Conservation (phyloP, 371 early-diverging fungal genomes). For the Lichtheimia ornata region DNA sequence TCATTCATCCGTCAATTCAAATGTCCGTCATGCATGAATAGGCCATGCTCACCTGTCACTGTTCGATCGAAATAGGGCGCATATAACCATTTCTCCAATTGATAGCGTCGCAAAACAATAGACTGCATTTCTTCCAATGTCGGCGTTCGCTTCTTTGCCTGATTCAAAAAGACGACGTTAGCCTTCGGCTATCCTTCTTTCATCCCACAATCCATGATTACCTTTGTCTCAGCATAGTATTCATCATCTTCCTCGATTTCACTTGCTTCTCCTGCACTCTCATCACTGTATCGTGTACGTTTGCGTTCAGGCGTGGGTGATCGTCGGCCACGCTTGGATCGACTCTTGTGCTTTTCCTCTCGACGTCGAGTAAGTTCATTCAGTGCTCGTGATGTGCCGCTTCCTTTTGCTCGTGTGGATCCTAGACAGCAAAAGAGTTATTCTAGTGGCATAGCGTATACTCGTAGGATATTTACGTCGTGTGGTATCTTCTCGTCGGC, state of each 20-base stretch:
- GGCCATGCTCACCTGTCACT: slow-evolving; percentile 47
- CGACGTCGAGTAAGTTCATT: slow-evolving; percentile 57
- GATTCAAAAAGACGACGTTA: no score
- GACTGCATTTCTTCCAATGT: slow-evolving; percentile 63
- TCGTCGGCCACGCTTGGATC: slow-evolving; percentile 32
- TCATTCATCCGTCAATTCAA: neutral
- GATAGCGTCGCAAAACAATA: slow-evolving; percentile 59
- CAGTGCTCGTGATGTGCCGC: slow-evolving; percentile 46
- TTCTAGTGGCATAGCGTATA: neutral
- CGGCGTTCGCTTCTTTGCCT: slow-evolving; percentile 48
- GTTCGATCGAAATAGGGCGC: slow-evolving; percentile 71
- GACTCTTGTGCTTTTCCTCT: slow-evolving; percentile 47
- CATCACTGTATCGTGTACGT: slow-evolving; percentile 34
- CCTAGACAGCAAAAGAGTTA: slow-evolving; percentile 27
- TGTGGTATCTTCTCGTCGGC: slow-evolving; percentile 56
- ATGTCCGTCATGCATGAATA: neutral
- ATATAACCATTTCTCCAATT: slow-evolving; percentile 75
- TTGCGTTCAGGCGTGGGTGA: slow-evolving; percentile 38
- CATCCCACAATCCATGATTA: slow-evolving; percentile 7
- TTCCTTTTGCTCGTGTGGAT: slow-evolving; percentile 61
- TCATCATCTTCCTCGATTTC: slow-evolving; percentile 28
- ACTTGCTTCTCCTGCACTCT: slow-evolving; percentile 39
- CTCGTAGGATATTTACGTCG: slow-evolving; percentile 40
- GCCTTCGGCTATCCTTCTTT: no score
- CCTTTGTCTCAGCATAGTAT: slow-evolving; percentile 26